Evolutionary conservation across 225 moss, liverwort and hornwort genomes (phyloP).

Genomic region (Ulota crispa): DNA sequence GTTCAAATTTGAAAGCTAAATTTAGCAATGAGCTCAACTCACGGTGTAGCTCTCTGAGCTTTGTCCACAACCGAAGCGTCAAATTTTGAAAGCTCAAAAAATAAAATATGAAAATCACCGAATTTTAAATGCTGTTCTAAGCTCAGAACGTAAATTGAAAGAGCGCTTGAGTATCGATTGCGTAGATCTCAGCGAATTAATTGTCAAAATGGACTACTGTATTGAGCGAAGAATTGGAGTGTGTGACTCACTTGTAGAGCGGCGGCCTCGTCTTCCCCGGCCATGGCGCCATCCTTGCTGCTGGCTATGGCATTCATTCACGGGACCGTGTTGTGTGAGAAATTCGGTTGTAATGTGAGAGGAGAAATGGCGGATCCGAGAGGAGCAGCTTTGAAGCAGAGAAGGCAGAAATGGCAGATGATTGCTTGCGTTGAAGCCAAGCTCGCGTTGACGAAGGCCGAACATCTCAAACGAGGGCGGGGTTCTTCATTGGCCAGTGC

Average conservation of each 20-base stretch:
- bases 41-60: neutral
- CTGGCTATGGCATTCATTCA: slow-evolving; percentile 25
- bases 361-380: neutral
- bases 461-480: too few species aligned
- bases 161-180: neutral
- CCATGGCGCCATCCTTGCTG: slow-evolving; percentile 30
- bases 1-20: neutral
- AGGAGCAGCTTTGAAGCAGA: neutral
- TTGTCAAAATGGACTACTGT: neutral
- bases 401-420: neutral
- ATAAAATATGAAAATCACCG: neutral
- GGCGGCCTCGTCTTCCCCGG: slow-evolving; percentile 29
- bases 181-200: neutral
- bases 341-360: neutral
- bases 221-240: neutral
- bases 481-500: too few species aligned
- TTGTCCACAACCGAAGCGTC: neutral
- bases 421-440: neutral
- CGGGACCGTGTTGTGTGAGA: neutral
- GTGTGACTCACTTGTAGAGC: slow-evolving; percentile 17
- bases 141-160: neutral
- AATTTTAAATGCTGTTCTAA: neutral
- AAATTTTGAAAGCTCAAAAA: neutral
- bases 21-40: neutral
- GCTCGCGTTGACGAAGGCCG: too few species aligned